These are phyloP conservation scores for Neospora caninum DNA, from an alignment of 169 alveolate species.

Conservation along the genomic window DNA sequence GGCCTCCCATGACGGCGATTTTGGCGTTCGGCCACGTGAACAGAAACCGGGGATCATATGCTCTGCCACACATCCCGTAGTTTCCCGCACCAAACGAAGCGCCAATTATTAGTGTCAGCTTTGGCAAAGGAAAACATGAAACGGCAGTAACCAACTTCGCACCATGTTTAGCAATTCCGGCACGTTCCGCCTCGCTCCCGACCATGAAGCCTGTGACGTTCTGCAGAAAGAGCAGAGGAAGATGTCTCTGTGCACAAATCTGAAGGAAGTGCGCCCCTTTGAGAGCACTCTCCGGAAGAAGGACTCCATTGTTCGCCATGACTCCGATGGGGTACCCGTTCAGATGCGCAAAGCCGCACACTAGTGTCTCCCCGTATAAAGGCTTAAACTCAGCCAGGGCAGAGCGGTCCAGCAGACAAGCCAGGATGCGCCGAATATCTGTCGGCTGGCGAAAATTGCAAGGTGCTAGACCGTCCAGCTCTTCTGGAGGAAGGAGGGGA, in stretches of 20 bases:
- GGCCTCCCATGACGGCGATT: conserved; percentile 89
- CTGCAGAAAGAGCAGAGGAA: conserved; percentile 82
- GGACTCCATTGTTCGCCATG: conserved; percentile 88
- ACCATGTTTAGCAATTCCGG: conserved; percentile 91
- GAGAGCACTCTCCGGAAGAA: conserved; percentile 84
- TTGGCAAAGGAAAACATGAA: conserved; percentile 85
- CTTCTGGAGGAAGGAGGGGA: conserved; percentile 79
- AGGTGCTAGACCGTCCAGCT: conserved; percentile 78
- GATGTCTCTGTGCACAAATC: conserved; percentile 83
- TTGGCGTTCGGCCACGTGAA: conserved; percentile 86
- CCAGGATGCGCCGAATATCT: conserved; percentile 77
- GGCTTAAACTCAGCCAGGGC: conserved; percentile 84
- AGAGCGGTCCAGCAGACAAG: conserved; percentile 84
- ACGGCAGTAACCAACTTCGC: conserved; percentile 87
- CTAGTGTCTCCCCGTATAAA: conserved; percentile 80
- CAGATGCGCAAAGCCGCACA: conserved; percentile 81
- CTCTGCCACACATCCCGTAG: conserved; percentile 93
- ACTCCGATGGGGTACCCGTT: conserved; percentile 81
- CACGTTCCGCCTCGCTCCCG: conserved; percentile 83
- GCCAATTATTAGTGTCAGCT: conserved; percentile 81
- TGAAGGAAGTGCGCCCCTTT: conserved; percentile 89
- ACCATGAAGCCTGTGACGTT: conserved; percentile 88
- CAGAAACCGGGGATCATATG: conserved; percentile 86
- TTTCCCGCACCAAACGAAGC: conserved; percentile 86
- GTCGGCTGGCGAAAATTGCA: conserved; percentile 72